Conservation (phyloP, 345 rosid genomes). For the Trapa incisa region DNA sequence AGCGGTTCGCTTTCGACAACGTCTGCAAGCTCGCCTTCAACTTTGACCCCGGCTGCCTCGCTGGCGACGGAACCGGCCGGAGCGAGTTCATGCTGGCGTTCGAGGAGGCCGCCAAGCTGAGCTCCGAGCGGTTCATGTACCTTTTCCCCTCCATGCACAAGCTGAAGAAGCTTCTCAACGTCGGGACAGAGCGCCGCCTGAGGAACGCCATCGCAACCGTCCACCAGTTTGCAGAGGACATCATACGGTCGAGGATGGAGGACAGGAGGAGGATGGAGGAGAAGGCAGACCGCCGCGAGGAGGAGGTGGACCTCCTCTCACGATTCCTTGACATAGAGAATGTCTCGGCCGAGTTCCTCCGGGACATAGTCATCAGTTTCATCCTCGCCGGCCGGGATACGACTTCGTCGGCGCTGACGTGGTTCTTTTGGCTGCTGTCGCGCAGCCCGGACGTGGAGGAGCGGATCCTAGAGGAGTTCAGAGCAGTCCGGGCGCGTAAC, state of each 20-base stretch:
- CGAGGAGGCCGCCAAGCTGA: constrained; percentile 21
- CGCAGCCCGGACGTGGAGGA: constrained; percentile 15
- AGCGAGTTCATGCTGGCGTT: constrained; percentile 23
- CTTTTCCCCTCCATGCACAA: constrained; percentile 5
- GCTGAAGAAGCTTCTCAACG: constrained; percentile 16
- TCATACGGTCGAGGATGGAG: constrained; percentile 16
- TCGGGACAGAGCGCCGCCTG: constrained; percentile 27
- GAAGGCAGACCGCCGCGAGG: neutral
- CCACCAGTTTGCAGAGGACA: constrained; percentile 20
- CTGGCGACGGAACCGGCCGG: constrained; percentile 13
- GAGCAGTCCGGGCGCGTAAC: constrained; percentile 2
- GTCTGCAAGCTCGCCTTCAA: constrained; percentile 33
- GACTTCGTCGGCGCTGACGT: constrained; percentile 33
- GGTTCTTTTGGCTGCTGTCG: constrained; percentile 36
- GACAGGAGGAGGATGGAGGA: constrained; percentile 2
- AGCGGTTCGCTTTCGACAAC: constrained; percentile 36
- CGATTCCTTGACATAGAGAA: constrained; percentile 13
- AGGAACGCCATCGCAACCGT: constrained; percentile 16
- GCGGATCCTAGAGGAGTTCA: constrained; percentile 20
- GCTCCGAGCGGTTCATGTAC: constrained; percentile 8
- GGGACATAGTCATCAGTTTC: constrained; percentile 36
- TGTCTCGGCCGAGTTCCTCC: constrained; percentile 12
- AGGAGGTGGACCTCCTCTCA: constrained; percentile 24
- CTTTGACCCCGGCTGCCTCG: constrained; percentile 29
- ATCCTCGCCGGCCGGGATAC: constrained; percentile 43